phyloP scores from a whole-genome alignment of 1,284 basidiomycete genomes.

The Microbotryum violaceum region DNA sequence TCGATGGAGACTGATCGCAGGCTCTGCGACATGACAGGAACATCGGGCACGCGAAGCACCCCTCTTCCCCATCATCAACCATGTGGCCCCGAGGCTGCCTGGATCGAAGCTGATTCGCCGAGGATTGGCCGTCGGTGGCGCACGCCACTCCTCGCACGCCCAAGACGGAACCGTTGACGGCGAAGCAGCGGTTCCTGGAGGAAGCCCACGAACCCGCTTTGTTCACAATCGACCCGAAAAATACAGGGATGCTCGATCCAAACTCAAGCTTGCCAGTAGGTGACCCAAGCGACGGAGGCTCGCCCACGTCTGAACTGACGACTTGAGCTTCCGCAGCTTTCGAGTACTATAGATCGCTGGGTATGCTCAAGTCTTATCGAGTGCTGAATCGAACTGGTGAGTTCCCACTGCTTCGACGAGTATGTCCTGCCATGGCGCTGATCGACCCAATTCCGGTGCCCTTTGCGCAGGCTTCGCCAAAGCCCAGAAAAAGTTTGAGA shows the following conservation, averaged over 20 bases:
- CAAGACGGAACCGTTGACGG: background rate
- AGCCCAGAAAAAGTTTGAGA: slow-evolving; percentile 75
- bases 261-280: slow-evolving; percentile 30
- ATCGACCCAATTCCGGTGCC: background rate
- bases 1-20: background rate
- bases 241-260: slow-evolving; percentile 22
- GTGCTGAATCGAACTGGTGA: slow-evolving; percentile 25
- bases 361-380: slow-evolving; percentile 31
- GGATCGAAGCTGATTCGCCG: slow-evolving; percentile 24
- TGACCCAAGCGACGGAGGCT: background rate
- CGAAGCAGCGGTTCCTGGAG: background rate
- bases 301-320: background rate
- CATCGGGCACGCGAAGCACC: slow-evolving; percentile 7
- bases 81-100: slow-evolving; percentile 17
- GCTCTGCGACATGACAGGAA: background rate
- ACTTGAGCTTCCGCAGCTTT: slow-evolving; percentile 10
- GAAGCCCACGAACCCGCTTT: background rate
- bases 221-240: slow-evolving; percentile 22
- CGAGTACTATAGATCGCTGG: slow-evolving; percentile 30
- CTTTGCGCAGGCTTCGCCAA: background rate
- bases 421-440: slow-evolving; percentile 14
- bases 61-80: slow-evolving; percentile 14
- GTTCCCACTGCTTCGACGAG: too few relatives aligned
- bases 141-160: background rate
- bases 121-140: slow-evolving; percentile 5